Percentiles rank a stretch among this genome's conserved stretches.
Evolutionary conservation across 2,329 filamentous ascomycete genomes (phyloP).

Genomic region (Botrytis porri): DNA sequence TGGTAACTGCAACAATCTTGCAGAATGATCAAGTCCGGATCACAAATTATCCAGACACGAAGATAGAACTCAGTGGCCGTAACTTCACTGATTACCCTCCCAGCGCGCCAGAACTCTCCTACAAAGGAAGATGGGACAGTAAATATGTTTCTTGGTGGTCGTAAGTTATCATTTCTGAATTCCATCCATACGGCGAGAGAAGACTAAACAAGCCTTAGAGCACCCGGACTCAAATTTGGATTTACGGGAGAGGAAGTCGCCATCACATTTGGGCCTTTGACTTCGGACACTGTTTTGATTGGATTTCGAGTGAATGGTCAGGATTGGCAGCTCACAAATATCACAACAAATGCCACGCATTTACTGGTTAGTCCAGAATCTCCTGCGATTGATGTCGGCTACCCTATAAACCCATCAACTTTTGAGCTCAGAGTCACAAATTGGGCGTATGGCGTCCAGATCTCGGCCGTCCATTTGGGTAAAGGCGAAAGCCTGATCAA

Average conservation of each 20-base stretch:
- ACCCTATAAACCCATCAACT: constrained; percentile 44
- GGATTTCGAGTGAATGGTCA: constrained; percentile 57
- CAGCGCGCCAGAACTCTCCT: constrained; percentile 53
- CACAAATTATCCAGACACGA: constrained; percentile 44
- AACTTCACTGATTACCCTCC: constrained; percentile 50
- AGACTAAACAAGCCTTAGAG: constrained; percentile 38
- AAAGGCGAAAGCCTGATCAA: constrained; percentile 46
- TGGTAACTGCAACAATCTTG: constrained; percentile 31
- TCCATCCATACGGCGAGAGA: neutral
- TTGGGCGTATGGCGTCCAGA: constrained; percentile 58
- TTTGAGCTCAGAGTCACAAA: constrained; percentile 61
- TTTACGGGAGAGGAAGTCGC: constrained; percentile 31
- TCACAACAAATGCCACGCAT: constrained; percentile 55
- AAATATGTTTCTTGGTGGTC: constrained; percentile 60
- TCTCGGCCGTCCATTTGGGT: constrained; percentile 50
- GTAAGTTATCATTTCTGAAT: constrained; percentile 39
- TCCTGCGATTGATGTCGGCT: constrained; percentile 45
- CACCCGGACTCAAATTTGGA: constrained; percentile 32
- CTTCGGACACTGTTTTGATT: constrained; percentile 45
- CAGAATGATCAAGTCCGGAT: constrained; percentile 41
- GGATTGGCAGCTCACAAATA: constrained; percentile 60
- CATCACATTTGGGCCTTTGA: constrained; percentile 31
- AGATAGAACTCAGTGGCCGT: constrained; percentile 38
- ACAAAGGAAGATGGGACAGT: constrained; percentile 62
- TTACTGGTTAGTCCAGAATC: constrained; percentile 50